Base-by-base conservation (phyloP, 345 rosid species). In the Salix dunnii region DNA sequence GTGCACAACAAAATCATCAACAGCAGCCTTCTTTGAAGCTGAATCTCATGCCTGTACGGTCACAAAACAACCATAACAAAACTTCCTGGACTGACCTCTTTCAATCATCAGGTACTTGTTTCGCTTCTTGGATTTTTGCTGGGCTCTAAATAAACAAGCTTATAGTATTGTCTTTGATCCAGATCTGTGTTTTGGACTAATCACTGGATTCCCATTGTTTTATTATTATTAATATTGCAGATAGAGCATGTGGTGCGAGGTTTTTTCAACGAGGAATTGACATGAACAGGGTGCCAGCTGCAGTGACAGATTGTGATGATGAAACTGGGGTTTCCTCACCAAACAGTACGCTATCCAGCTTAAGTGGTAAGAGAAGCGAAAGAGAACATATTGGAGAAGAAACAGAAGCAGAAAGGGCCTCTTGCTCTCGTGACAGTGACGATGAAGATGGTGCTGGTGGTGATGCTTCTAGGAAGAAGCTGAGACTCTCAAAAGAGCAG, bases 401-500 rank as follows among this genome's bases (percentile, higher is more conserved):
- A 63, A 78, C 73, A 21, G 97, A 92, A 68, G 89, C 85, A 0
- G 97, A 91, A 80, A 88, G 90, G 76, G 78, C 87, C 60, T 92
- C 98, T 2, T 88, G 92, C 83, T 92, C 96, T 35, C 88, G 76
- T 3, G 84, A 71, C 30, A 90, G 93, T 49, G 96, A 91, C 20
- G 96, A 90, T 1, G 97, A 91, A 43, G 96, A 94, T 65, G 90
- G 86, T 17, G 88, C 68, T 42, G 91, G 74, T 1, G 91, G 91
- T 5, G 94, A 87, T 33, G 94, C 84, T 2, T 84, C 91, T 4
- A 89, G 96, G 81, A 94, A 94, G 83, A 94, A 94, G 77, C 94
- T 94, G 40, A 87, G 98, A 75, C 82, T 94, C 42, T 87, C 97
- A 1, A 92, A 90, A 74, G 96, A 91, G 42, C 98, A 92, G 82